A percentile compares a stretch with the other conserved stretches of the same genome.
phyloP scores from a whole-genome alignment of 306 rosid species.

The Quercus gilva region DNA sequence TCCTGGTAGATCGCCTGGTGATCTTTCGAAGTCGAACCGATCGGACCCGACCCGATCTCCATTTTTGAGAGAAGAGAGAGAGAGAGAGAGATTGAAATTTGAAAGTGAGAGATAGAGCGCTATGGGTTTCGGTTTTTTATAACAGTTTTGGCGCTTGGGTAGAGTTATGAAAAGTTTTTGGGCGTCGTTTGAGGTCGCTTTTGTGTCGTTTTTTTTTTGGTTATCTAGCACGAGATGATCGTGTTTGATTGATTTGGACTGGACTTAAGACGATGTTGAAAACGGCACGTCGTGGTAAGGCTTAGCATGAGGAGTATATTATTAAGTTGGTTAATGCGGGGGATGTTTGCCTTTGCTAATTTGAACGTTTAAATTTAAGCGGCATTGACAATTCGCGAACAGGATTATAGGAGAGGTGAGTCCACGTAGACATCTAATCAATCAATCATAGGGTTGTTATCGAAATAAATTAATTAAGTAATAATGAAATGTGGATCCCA shows the following conservation, averaged over 20 bases:
- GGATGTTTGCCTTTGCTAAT: background rate
- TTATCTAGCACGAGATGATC: no score
- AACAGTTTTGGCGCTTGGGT: constrained; percentile 35
- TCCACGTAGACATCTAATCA: no score
- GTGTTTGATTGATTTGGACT: background rate
- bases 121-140: background rate
- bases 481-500: no score
- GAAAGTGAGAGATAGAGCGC: background rate
- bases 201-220: background rate
- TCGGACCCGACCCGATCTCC: constrained; percentile 48
- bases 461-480: no score
- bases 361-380: constrained; percentile 8
- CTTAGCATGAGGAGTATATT: no score
- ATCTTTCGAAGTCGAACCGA: constrained; percentile 50
- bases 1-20: constrained; percentile 58
- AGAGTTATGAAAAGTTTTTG: background rate
- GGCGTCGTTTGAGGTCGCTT: background rate
- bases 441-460: no score
- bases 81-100: background rate
- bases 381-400: background rate
- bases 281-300: no score
- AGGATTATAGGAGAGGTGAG: no score
- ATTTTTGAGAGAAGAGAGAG: constrained; percentile 19
- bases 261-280: background rate
- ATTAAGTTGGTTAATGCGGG: background rate